A percentile compares a stretch with the other conserved stretches of the same genome.
These are phyloP conservation scores for Rhododendron molle DNA, from an alignment of 148 eudicot species.

Conservation along the genomic window DNA sequence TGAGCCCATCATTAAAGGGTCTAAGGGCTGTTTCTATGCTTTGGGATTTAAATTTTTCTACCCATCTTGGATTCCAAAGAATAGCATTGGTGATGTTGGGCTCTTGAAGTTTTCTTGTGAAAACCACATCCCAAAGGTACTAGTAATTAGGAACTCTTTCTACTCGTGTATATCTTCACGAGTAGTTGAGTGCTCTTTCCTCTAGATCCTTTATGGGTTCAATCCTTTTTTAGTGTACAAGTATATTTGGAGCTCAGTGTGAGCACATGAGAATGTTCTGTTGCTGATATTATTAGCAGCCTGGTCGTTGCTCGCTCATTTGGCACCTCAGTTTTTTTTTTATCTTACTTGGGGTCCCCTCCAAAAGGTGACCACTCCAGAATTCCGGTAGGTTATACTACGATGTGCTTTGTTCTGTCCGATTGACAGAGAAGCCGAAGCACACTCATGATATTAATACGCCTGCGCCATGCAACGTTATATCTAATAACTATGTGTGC, in stretches of 20 bases:
- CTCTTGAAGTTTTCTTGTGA: not conserved
- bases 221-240: not conserved
- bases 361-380: not conserved
- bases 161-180: not conserved
- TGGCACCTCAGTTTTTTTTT: not conserved
- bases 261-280: not conserved
- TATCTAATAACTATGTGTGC: not conserved
- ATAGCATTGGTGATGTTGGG: not conserved
- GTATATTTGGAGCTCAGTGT: not conserved
- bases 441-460: no score
- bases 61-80: not conserved
- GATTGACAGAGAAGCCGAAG: not conserved
- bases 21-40: not conserved
- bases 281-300: not conserved
- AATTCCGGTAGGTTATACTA: not conserved
- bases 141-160: not conserved
- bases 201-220: not conserved
- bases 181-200: not conserved
- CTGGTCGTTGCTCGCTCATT: not conserved
- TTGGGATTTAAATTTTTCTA: not conserved
- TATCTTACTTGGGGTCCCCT: not conserved
- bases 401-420: not conserved
- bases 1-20: not conserved
- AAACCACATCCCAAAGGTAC: not conserved
- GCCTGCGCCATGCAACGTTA: no score